Percentiles rank a stretch among this genome's conserved stretches.
These are phyloP conservation scores for Herpetomonas samuelpessoai DNA, from an alignment of 208 protist species.

Conservation along the genomic window DNA sequence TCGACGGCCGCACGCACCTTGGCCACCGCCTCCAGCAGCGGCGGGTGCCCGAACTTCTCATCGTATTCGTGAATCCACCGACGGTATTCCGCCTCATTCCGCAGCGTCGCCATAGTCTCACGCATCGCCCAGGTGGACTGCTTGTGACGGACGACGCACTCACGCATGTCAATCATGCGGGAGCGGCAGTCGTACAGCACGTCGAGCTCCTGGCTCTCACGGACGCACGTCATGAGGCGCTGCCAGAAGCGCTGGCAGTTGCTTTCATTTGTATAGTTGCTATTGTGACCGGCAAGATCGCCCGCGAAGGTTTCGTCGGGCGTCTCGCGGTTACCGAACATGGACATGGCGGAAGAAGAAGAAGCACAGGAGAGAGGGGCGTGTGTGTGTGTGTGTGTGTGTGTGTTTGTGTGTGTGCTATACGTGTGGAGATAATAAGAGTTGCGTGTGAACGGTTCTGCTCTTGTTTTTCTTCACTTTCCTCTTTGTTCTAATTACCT, in stretches of 20 bases:
- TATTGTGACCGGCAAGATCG: conserved; percentile 51
- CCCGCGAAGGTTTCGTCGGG: conserved; percentile 57
- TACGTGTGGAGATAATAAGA: too few relatives aligned
- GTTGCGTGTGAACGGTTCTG: too few relatives aligned
- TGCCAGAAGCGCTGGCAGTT: conserved; percentile 83
- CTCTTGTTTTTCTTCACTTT: too few relatives aligned
- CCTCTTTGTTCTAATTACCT: too few relatives aligned
- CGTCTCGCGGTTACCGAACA: conserved; percentile 72
- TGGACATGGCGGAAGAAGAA: conserved; percentile 43
- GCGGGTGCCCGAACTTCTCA: conserved; percentile 73
- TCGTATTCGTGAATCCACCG: conserved; percentile 76
- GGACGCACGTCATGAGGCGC: conserved; percentile 76
- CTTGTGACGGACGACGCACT: conserved; percentile 80
- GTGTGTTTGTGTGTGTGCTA: too few relatives aligned
- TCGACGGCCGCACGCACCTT: conserved; percentile 56
- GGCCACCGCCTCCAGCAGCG: conserved; percentile 75
- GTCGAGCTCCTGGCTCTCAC: conserved; percentile 83
- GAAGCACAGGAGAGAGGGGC: too few relatives aligned
- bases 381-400: too few relatives aligned
- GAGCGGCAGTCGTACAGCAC: conserved; percentile 88
- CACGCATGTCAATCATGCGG: conserved; percentile 76
- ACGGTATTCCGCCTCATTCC: conserved; percentile 62
- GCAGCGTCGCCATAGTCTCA: conserved; percentile 78
- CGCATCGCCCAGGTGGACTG: conserved; percentile 83
- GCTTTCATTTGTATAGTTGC: conserved; percentile 65